Percentiles rank a stretch among this genome's conserved stretches.
These are phyloP conservation scores for Pleodorina starrii DNA, from an alignment of 139 green algal genomes.

Conservation along the genomic window DNA sequence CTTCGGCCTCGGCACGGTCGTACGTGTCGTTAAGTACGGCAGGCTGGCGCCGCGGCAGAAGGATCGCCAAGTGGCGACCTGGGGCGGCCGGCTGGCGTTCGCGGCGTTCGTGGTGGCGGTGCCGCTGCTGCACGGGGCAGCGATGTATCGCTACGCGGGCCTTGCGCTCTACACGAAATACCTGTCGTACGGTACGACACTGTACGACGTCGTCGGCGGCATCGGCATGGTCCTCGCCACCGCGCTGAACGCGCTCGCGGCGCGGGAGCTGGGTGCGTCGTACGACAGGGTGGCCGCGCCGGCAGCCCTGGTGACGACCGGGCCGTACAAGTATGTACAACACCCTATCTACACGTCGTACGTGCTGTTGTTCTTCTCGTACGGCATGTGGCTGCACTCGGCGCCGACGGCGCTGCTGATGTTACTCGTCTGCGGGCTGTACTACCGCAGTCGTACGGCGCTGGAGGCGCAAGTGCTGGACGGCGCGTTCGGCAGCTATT, in stretches of 20 bases:
- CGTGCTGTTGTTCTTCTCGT: constrained; percentile 79
- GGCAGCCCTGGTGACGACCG: constrained; percentile 65
- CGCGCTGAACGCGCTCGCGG: constrained; percentile 62
- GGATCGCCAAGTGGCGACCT: constrained; percentile 61
- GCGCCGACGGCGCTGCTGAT: constrained; percentile 52
- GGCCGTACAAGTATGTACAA: constrained; percentile 71
- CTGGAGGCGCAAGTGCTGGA: constrained; percentile 63
- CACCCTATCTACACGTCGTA: constrained; percentile 85
- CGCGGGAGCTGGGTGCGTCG: constrained; percentile 55
- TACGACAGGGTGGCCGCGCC: constrained; percentile 76
- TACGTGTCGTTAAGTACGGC: constrained; percentile 61
- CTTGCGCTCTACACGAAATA: constrained; percentile 4
- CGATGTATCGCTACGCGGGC: constrained; percentile 41
- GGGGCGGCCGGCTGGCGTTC: constrained; percentile 33
- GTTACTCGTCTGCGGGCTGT: constrained; percentile 53
- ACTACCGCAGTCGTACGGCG: constrained; percentile 58
- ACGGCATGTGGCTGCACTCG: constrained; percentile 63
- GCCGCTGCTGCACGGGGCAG: constrained; percentile 64
- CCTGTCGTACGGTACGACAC: neutral
- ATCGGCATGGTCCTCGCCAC: constrained; percentile 53
- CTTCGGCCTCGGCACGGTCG: constrained; percentile 66
- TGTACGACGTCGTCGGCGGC: constrained; percentile 59
- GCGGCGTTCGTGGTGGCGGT: constrained; percentile 64
- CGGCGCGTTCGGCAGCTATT: constrained; percentile 61
- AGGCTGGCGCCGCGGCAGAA: constrained; percentile 41